Base-by-base conservation (phyloP, 2,329 filamentous ascomycete genomes). In the Raffaelea deltoideospora region DNA sequence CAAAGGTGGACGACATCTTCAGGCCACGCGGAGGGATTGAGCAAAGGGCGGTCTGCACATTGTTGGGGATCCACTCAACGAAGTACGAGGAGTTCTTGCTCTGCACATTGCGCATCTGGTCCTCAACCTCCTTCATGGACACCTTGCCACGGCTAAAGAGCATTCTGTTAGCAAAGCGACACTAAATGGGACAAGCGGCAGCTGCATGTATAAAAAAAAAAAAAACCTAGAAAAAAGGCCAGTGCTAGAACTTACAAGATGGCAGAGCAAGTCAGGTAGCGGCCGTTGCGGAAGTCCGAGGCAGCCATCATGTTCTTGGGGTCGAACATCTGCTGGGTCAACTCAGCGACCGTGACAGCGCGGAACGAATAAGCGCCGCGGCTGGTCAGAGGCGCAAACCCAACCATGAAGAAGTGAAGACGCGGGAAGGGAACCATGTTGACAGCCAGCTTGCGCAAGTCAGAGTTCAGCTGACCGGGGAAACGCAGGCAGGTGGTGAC, bases 261-360 rank as follows among this genome's bases (percentile, higher is more conserved):
- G 60, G 90, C 87, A 63, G 81, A 96, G 80, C 90, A 98, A 52
- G 90, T 98, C 57, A 98, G 78, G 75, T 98, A 98, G 57, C 90
- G 90, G 63, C 90, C 90, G 65, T 96, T 98, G 56, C 90, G 85
- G 86, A 98, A 98, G 72, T 98, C 90, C 47, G 87, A 92, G 48
- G 90, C 90, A 67, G 90, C 90, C 90, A 98, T 98, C 88, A 98
- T 98, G 80, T 98, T 98, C 86, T 96, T 98, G 57, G 90, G 88
- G 72, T 98, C 90, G 73, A 93, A 98, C 86, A 98, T 96, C 67
- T 98, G 90, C 73, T 98, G 90, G 55, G 90, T 96, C 63, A 98
- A 76, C 74, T 98, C 90, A 41, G 90, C 88, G 44, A 98, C 90
- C 56, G 80, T 87, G 63, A 96, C 82, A 50, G 90, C 88, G 59